Evolutionary conservation across 768 basidiomycete species (phyloP), one percentile per base, ranked within the genome.

Genomic region (Lactarius akahatsu): DNA sequence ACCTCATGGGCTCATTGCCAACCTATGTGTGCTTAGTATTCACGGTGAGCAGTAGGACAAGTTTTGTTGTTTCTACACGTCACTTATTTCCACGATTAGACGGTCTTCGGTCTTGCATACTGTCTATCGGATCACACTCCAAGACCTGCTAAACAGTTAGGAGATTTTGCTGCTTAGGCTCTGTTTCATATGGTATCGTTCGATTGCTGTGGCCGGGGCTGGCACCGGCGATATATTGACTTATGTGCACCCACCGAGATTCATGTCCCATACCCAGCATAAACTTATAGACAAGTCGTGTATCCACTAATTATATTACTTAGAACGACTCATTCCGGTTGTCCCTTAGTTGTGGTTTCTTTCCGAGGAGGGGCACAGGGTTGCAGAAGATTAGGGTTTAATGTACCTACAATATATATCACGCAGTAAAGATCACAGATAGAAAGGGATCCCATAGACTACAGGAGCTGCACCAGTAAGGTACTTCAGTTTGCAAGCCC

Each of bases 381-480:
- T 56, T 34, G 32, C 3, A 56, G 8, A 34, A 59, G 34, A 36
- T 59, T 8, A 11, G 20, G 45, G 10, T 38, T 8, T 26, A 26
- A 11, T 47, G 1, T 32, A 45, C 41, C 16, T 15, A 38, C 36
- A 38, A 0, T 38, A n/a, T n/a, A n/a, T n/a, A 45, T 57, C 57
- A 62, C 41, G 30, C n/a, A 52, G 26, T 57, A 57, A 20, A 57
- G 56, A 62, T 67, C 41, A 85, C 66, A 97, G 75, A 76, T 92
- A 94, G 72, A 96, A 94, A 2, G 97, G 97, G 71, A 99, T 90
- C 2, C 97, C 97, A 74, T 98, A 98, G 13, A 96, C 89, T 0
- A 99, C 89, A 16, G 94, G 90, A 15, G 97, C 95, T 1, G 96
- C 95, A 1, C 96, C 97, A 34, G 95, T 98, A 64, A 98, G 80